Conservation (phyloP, 345 rosid genomes). For the Acer yangbiense region DNA sequence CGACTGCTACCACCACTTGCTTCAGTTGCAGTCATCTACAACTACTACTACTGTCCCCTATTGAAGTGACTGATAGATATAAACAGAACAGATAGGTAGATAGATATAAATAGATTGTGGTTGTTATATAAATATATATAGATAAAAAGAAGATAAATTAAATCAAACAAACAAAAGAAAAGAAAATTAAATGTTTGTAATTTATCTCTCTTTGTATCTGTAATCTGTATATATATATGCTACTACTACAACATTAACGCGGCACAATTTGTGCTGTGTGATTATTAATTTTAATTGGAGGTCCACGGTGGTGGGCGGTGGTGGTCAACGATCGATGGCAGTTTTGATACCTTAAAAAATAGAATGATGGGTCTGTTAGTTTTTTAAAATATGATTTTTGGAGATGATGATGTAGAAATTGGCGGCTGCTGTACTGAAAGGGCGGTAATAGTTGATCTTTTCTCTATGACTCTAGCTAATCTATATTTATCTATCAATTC, state of each 20-base stretch:
- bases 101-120: background rate
- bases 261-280: background rate
- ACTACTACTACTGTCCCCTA: conserved; percentile 21
- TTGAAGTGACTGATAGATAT: conserved; percentile 22
- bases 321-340: background rate
- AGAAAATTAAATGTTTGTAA: background rate
- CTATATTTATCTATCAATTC: conserved; percentile 19
- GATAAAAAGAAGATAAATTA: background rate
- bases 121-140: background rate
- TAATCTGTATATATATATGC: background rate
- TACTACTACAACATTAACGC: background rate
- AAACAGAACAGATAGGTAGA: background rate
- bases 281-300: background rate
- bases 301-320: background rate
- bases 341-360: conserved; percentile 23
- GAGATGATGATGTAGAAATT: conserved; percentile 9
- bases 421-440: conserved; percentile 24
- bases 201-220: too few relatives aligned
- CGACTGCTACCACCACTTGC: conserved; percentile 91
- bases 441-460: conserved; percentile 20
- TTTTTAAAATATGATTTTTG: too few relatives aligned
- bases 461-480: background rate
- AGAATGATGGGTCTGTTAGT: too few relatives aligned
- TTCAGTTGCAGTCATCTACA: conserved; percentile 74
- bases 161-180: background rate